Base-by-base conservation (phyloP, 257 asterid genomes). In the Rauvolfia tetraphylla region DNA sequence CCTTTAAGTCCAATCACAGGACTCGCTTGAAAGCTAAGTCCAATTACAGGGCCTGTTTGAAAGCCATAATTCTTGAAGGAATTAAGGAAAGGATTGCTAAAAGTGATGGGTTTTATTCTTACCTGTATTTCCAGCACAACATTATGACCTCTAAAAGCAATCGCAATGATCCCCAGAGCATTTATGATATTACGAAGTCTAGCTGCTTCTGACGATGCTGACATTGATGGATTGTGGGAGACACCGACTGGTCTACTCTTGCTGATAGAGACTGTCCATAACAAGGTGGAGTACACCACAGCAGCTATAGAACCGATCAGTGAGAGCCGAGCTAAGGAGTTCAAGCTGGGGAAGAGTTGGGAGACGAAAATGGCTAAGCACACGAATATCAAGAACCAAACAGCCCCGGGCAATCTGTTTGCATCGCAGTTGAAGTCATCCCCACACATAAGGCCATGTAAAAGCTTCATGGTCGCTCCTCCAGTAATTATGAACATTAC, bases 81-180 rank as follows among this genome's bases (percentile, higher is more conserved):
- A 46, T n/a, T 20, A 29, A 23, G 34, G 34, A n/a, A 59, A 5
- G 13, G 62, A 1, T 25, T 25, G 66, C 6, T 29, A 13, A 25
- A 34, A 59, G 5, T 9, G 5, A 23, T 38, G 29, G 23, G 18
- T n/a, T n/a, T n/a, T n/a, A n/a, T n/a, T 27, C 25, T 42, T 29
- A 88, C 96, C 91, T 89, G 95, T 75, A 93, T 89, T 81, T 89
- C 98, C 6, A 91, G 84, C 39, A 93, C 86, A 1, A 93, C 80
- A 78, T 93, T 93, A 73, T 93, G 98, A 13, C 98, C 98, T 48
- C 74, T 25, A 29, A 70, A 70, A 70, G 58, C 9, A 13, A 70
- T 42, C 14, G 74, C 58, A 44, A 70, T 80, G 62, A 87, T 56
- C 66, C 87, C 91, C 17, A 89, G 39, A 3, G 86, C 91, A 76